Base-by-base conservation (phyloP, 148 eudicot genomes). In the Dianthus caryophyllus region DNA sequence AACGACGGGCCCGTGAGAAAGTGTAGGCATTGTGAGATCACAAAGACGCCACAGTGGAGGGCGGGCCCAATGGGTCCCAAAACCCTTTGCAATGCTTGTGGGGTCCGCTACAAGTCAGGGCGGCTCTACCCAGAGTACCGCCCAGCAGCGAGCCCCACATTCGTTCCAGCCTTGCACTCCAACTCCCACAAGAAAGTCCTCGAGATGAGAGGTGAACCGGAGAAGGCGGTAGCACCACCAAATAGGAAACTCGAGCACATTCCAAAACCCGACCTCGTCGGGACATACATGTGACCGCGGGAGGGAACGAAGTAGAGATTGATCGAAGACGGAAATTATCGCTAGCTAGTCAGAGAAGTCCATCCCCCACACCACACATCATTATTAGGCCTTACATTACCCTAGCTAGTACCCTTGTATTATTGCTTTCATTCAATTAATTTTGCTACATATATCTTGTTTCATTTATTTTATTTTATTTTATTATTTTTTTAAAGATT, bases 21-120 rank as follows among this genome's bases (percentile, higher is more conserved):
- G 72, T 93, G 98, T 83, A 24, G 79, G 87, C 98, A 93, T 71
- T 93, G 98, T 9, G 95, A 86, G 84, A 83, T 93, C 24, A 90
- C 98, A 1, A 90, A 93, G 82, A 89, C 98, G 0, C 96, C 96
- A 0, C 96, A 87, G 49, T 93, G 98, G 98, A 84, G 98, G 73
- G 88, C 92, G 0, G 98, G 98, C 0, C 98, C 98, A 13, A 61
- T 83, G 84, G 98, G 98, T 0, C 98, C 96, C 0, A 87, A 87
- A 62, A 84, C 92, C 5, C 92, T 93, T 5, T 93, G 98, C 80
- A 93, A 93, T 11, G 98, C 98, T 0, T 93, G 98, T 67, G 98
- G 98, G 13, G 92, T 93, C 43, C 90, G 98, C 13, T 79, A 87
- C 79, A 90, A 90, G 63, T 84, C 96, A 0, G 98, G 98, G 17